Base-by-base conservation (phyloP, 2,329 filamentous ascomycete genomes). In the Emmonsia crescens region DNA sequence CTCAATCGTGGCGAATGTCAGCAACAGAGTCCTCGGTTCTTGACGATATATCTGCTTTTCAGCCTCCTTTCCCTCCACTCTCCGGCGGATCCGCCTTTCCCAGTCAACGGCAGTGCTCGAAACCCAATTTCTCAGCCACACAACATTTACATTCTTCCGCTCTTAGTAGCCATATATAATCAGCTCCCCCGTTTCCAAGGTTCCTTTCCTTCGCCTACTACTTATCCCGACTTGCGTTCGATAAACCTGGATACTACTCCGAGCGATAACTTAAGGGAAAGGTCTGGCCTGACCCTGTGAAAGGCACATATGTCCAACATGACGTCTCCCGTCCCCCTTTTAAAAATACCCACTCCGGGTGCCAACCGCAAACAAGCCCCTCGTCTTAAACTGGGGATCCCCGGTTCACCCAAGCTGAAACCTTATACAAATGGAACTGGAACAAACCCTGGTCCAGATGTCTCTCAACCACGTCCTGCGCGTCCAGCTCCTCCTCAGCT, bases 361-460 rank as follows among this genome's bases (percentile, higher is more conserved):
- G 80, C 79, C 66, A 82, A 85, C 68, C 81, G 81, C 65, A 81
- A 80, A 67, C 79, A 81, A 66, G 81, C 88, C 60, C 91, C 91
- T 33, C 86, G 89, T 69, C 83, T 97, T 62, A 93, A 91, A 52
- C 84, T 97, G 61, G 89, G 92, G 54, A 97, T 97, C 62, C 93
- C 93, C 44, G 86, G 89, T 0, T 96, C 91, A 42, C 89, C 91
- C 57, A 93, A 85, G 76, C 87, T 82, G 64, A 90, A 92, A 74
- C 86, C 92, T 1, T 85, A 65, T 36, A 57, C 63, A n/a, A 61
- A 60, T 61, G 73, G 51, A 70, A 69, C 46, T 60, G 73, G 51
- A 70, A 69, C 49, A 67, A 74, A 64, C 65, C 70, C 71, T 68
- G 72, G 69, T 68, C 71, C 69, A 63, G 69, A 71, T 67, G 70